Evolutionary conservation across 257 asterid species (phyloP), one percentile per base, ranked within the genome.

Genomic region (Primulina huaijiensis): DNA sequence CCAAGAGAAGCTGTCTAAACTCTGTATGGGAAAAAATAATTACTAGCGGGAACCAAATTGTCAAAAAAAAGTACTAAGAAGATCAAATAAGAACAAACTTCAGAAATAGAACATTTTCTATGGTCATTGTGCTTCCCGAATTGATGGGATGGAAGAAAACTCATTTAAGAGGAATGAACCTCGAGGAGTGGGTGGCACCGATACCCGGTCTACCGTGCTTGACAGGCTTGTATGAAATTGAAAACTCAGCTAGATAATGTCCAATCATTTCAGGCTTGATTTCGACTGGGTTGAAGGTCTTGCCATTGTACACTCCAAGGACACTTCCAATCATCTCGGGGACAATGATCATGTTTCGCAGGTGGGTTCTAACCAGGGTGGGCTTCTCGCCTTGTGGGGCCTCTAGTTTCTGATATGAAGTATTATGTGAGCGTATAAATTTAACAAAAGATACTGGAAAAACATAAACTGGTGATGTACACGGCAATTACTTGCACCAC

Each of bases 331-430:
- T 76, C 80, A 76, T 71, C 72, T 71, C 80, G 16, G 80, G 80
- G 56, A 76, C 76, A 16, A 76, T 76, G 27, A 76, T 65, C 80
- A 71, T 76, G 69, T 76, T 76, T 9, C 97, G 75, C 35, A 89
- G 66, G 77, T 91, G 97, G 29, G 96, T 91, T 74, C 89, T 86
- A 50, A 91, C 85, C 3, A 87, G 83, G 14, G 90, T 82, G 0
- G 97, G 97, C 79, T 86, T 91, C 83, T 89, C 96, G 43, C 96
- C 95, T 7, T 81, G 76, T 40, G 92, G 89, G 5, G 97, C 97
- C 71, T 88, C 97, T 16, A 75, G 93, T 83, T 88, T 90, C 97
- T 90, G 79, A 71, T 65, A 17, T 25, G 34, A 66, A 27, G 17
- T 4, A 8, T 2, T 55, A 40, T 29, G 19, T 14, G 35, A 60